Evolutionary conservation across 148 eudicot species (phyloP), one percentile per base, ranked within the genome.

Genomic region (Agrostemma githago): DNA sequence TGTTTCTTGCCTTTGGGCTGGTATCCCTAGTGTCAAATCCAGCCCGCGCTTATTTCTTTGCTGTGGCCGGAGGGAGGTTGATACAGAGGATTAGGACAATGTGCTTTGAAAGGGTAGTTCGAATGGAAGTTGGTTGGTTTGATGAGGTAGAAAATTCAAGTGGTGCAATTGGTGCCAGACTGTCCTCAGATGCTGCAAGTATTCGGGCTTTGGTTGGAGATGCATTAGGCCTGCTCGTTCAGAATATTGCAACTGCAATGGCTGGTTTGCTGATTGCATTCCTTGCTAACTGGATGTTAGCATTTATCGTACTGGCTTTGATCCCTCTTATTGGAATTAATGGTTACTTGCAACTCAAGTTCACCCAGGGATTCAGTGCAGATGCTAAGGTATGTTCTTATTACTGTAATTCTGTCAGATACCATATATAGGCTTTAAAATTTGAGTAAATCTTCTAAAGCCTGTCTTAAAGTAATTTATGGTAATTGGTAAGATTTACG

Each of bases 51-150:
- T 79, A 63, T 56, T 75, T 79, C 54, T 79, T 79, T 64, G 65
- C 75, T 12, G 72, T 75, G 16, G 82, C 82, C n/a, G 82, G 82
- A 7, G 71, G 75, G 10, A 79, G 64, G 78, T 34, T 79, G 48
- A 75, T 79, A 71, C 78, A 75, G 44, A 46, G 82, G 20, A 75
- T 79, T 44, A 77, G 96, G 76, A 75, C 85, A 41, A 80, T 83
- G 83, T 89, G 93, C 63, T 92, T 92, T 66, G 84, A 85, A 64
- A 92, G 83, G 69, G 90, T 85, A 72, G 79, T 92, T 37, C 26
- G 56, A 53, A 91, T 91, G 97, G 97, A 91, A 78, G 81, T 91
- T 37, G 79, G 89, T 67, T 91, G 93, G 94, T 91, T 89, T 66
- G 97, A 91, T 70, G 84, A 91, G 75, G 77, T 89, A 0, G 79